Percentiles rank a stretch among this genome's conserved stretches.
These are phyloP conservation scores for Xylogone sp. DNA, from an alignment of 2,329 filamentous ascomycete genomes.

Conservation along the genomic window DNA sequence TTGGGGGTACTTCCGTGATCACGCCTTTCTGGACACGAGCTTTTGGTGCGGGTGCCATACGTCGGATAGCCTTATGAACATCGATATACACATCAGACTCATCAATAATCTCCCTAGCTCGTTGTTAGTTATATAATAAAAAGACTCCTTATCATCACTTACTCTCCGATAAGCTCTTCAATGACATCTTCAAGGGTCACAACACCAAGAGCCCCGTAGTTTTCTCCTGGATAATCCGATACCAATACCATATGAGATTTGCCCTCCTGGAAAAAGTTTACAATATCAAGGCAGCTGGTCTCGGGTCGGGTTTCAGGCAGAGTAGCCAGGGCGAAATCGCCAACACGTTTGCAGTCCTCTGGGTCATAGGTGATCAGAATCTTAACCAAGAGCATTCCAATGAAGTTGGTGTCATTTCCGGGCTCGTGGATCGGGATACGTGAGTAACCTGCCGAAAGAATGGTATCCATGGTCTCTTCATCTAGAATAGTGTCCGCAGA, in stretches of 20 bases:
- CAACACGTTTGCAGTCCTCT: conserved; percentile 81
- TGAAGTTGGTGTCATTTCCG: conserved; percentile 80
- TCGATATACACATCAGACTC: conserved; percentile 98
- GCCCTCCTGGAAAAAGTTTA: conserved; percentile 99
- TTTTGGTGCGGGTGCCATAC: conserved; percentile 57
- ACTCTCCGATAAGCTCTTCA: conserved; percentile 97
- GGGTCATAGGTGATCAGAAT: conserved; percentile 98
- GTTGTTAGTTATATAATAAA: conserved; percentile 18
- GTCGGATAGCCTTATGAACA: conserved; percentile 94
- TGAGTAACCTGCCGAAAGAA: conserved; percentile 91
- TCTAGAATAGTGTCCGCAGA: conserved; percentile 92
- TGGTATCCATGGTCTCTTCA: conserved; percentile 90
- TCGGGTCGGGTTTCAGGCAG: conserved; percentile 92
- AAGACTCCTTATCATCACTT: conserved; percentile 35
- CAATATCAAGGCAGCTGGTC: conserved; percentile 95
- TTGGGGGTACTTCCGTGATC: conserved; percentile 43
- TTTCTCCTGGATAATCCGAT: conserved; percentile 83
- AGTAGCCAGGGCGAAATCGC: conserved; percentile 88
- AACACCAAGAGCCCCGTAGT: conserved; percentile 85
- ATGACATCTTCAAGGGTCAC: conserved; percentile 98
- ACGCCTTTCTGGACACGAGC: conserved; percentile 59
- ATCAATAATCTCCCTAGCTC: conserved; percentile 88
- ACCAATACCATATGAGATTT: conserved; percentile 99
- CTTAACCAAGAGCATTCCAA: conserved; percentile 97
- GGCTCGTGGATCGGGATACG: conserved; percentile 91